phyloP scores from a whole-genome alignment of 345 rosid species.

The Populus pruinosa region DNA sequence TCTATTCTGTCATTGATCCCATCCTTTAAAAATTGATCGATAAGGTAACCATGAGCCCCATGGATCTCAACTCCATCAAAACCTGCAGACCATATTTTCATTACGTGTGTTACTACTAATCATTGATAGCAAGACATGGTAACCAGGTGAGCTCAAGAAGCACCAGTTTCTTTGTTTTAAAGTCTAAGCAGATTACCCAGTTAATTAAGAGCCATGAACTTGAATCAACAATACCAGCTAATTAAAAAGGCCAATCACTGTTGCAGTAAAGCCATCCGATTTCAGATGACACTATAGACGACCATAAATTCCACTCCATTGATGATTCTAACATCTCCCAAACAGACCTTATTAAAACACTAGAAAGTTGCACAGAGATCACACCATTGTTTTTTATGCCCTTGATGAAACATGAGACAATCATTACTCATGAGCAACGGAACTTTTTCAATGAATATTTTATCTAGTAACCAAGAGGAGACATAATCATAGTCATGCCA shows the following conservation, averaged over 20 bases:
- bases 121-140: not conserved
- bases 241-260: not conserved
- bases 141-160: not conserved
- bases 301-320: not conserved
- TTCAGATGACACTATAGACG: not conserved
- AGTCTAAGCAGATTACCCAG: not conserved
- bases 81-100: conserved; percentile 31
- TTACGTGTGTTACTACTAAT: not conserved
- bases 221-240: not conserved
- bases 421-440: not conserved
- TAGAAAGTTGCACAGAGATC: not conserved
- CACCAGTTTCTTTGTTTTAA: not conserved
- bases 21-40: conserved; percentile 81
- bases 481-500: not conserved
- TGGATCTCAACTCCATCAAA: conserved; percentile 89
- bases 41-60: conserved; percentile 83
- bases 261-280: not conserved
- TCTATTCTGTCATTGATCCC: conserved; percentile 75
- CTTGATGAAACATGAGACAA: not conserved
- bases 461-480: not conserved
- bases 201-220: not conserved
- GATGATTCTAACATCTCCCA: not conserved
- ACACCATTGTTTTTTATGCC: not conserved
- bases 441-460: not conserved
- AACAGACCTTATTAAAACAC: not conserved